Conservation (phyloP, 169 alveolate genomes). For the Sarcocystis neurona region DNA sequence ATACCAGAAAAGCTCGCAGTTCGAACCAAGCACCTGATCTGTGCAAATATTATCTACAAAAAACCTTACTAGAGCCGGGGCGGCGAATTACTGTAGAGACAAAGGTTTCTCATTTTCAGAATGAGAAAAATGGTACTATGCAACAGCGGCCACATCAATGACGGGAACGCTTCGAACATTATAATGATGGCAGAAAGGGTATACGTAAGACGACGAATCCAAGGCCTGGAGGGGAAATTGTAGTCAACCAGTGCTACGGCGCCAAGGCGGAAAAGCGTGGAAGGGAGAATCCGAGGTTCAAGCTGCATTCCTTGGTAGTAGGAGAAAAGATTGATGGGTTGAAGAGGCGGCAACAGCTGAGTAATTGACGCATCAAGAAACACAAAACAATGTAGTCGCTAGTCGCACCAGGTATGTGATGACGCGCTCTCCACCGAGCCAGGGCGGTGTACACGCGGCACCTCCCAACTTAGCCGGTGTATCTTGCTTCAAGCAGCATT, state of each 20-base stretch:
- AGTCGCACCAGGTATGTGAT: no score
- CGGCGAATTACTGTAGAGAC: not conserved
- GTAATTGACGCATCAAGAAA: no score
- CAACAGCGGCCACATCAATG: not conserved
- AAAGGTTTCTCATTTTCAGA: not conserved
- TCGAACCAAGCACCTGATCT: no score
- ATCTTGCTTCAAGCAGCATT: no score
- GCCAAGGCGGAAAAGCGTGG: constrained; percentile 15
- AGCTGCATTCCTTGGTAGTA: constrained; percentile 30
- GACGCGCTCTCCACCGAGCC: no score
- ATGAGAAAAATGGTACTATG: not conserved
- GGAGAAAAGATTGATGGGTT: not conserved
- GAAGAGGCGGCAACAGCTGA: constrained; percentile 18
- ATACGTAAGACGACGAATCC: not conserved
- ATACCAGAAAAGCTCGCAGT: no score
- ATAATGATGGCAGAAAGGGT: constrained; percentile 12
- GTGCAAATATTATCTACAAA: no score
- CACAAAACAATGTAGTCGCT: no score
- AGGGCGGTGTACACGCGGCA: no score
- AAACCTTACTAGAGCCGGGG: not conserved
- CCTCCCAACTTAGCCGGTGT: no score
- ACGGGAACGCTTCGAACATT: constrained; percentile 7
- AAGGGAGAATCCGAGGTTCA: constrained; percentile 26
- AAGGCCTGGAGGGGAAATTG: constrained; percentile 13
- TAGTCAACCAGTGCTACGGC: constrained; percentile 25